These are phyloP conservation scores for Thymus quinquecostatus DNA, from an alignment of 257 asterid species.

Conservation along the genomic window DNA sequence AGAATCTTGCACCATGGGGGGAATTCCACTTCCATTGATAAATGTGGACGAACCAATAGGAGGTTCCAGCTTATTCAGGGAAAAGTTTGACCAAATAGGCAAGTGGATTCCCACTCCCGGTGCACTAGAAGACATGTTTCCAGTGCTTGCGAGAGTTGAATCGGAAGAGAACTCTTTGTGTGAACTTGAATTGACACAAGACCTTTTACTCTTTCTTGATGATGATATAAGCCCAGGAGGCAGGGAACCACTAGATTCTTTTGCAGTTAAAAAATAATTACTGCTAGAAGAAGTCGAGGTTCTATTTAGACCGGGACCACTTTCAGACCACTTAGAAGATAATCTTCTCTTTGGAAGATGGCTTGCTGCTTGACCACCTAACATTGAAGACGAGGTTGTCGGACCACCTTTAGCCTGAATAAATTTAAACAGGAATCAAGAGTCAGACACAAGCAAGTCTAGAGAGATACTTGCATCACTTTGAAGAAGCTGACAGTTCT, in stretches of 20 bases:
- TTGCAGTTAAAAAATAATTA: constrained; percentile 25
- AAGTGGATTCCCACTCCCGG: constrained; percentile 28
- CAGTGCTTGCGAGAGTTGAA: not conserved
- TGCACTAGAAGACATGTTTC: constrained; percentile 22
- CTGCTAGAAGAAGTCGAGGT: constrained; percentile 33
- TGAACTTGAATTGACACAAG: constrained; percentile 21
- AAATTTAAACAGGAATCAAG: constrained; percentile 18
- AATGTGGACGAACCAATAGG: constrained; percentile 30
- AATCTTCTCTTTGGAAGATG: constrained; percentile 32
- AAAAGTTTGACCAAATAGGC: constrained; percentile 32
- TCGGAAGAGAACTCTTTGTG: constrained; percentile 26
- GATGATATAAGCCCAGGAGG: constrained; percentile 19
- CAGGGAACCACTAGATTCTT: constrained; percentile 28
- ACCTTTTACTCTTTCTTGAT: constrained; percentile 39
- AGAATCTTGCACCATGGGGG: constrained; percentile 30
- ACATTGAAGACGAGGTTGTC: constrained; percentile 31
- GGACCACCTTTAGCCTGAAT: constrained; percentile 29
- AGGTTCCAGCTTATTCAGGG: constrained; percentile 18
- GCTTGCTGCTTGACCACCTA: constrained; percentile 15
- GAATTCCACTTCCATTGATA: constrained; percentile 32
- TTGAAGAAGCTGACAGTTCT: constrained; percentile 39
- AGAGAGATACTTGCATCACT: constrained; percentile 32
- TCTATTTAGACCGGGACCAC: constrained; percentile 31
- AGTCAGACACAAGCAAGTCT: constrained; percentile 25
- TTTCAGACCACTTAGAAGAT: constrained; percentile 36